phyloP scores from a whole-genome alignment of 805 yeast species.

The Yarrowia sp. region DNA sequence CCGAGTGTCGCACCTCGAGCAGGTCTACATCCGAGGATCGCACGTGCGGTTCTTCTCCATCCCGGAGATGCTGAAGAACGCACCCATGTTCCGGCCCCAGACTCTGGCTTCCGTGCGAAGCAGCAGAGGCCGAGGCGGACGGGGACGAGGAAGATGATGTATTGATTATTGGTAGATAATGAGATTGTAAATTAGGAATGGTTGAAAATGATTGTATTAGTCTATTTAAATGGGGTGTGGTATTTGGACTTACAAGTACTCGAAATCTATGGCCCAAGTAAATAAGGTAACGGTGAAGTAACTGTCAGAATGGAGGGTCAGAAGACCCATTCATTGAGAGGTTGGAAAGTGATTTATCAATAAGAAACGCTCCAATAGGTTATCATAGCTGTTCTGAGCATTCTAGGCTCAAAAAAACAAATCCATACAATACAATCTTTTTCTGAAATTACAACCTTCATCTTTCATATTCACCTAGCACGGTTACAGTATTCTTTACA shows the following conservation, averaged over 20 bases:
- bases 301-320: not conserved
- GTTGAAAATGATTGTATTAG: not conserved
- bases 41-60: constrained; percentile 78
- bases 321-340: too few relatives aligned
- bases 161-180: not conserved
- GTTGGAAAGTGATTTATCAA: too few relatives aligned
- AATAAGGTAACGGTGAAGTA: not conserved
- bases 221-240: too few relatives aligned
- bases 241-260: too few relatives aligned
- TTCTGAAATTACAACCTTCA: too few relatives aligned
- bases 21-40: constrained; percentile 88
- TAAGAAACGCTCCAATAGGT: too few relatives aligned
- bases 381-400: too few relatives aligned
- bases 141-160: constrained; percentile 30
- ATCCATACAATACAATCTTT: too few relatives aligned
- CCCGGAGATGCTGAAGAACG: constrained; percentile 83
- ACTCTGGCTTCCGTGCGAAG: constrained; percentile 34
- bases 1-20: constrained; percentile 67
- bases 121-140: constrained; percentile 30
- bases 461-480: too few relatives aligned
- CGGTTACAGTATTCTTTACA: too few relatives aligned
- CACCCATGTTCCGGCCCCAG: constrained; percentile 72
- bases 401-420: too few relatives aligned
- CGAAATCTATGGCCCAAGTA: not conserved
- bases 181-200: not conserved